Evolutionary conservation across 2,329 filamentous ascomycete genomes (phyloP).

Genomic region (Domatiomyces catenatus): DNA sequence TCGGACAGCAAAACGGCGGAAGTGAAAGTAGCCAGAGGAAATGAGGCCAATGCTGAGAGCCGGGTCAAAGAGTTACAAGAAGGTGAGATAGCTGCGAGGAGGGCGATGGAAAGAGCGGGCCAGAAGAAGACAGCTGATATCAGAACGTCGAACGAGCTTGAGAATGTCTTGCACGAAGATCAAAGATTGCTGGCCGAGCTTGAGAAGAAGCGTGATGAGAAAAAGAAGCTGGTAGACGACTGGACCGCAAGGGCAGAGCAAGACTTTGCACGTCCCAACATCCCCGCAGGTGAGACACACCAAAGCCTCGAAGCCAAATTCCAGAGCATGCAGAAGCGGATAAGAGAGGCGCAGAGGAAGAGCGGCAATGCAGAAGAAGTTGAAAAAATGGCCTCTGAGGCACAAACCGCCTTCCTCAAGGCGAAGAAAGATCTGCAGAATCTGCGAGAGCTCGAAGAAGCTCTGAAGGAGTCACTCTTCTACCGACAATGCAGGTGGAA

Average conservation of each 20-base stretch:
- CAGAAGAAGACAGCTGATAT: neutral
- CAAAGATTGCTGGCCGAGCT: neutral
- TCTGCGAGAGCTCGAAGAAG: conserved; percentile 27
- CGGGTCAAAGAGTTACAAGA: conserved; percentile 27
- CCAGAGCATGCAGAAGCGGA: conserved; percentile 44
- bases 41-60: conserved; percentile 21
- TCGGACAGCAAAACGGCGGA: conserved; percentile 29
- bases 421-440: conserved; percentile 26
- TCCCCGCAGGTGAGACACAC: conserved; percentile 50
- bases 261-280: conserved; percentile 43
- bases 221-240: neutral
- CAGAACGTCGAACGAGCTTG: conserved; percentile 5
- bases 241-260: conserved; percentile 10
- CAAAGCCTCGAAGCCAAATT: conserved; percentile 34
- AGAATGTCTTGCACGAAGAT: neutral
- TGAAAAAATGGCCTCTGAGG: conserved; percentile 29
- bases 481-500: conserved; percentile 63
- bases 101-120: conserved; percentile 8
- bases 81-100: conserved; percentile 1
- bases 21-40: conserved; percentile 26
- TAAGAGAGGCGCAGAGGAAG: conserved; percentile 37
- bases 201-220: neutral
- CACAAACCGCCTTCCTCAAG: conserved; percentile 23
- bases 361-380: conserved; percentile 54
- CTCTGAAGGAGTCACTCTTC: conserved; percentile 45